Base-by-base conservation (phyloP, 2,329 filamentous ascomycete species). In the Fusarium sp. region DNA sequence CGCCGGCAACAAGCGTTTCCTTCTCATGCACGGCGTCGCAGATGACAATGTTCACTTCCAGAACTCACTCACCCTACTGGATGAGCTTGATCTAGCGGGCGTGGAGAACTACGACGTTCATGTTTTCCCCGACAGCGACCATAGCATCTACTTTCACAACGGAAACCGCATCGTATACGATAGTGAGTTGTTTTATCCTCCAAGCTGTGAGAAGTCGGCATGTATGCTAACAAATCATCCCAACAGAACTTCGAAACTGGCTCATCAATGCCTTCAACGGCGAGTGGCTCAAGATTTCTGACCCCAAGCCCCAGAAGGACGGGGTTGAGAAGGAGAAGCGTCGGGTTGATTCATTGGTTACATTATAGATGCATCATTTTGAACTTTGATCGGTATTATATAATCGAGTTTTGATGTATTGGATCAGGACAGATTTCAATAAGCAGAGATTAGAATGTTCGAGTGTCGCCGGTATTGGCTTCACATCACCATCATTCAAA, bases 21-120 rank as follows among this genome's bases (percentile, higher is more conserved):
- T 99, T 35, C 75, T 99, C 69, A 97, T 98, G 91, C 95, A 99
- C 73, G 95, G 95, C 66, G 86, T 93, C n/a, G 90, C 91, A 8
- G 95, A 99, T 71, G 95, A 99, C 76, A 99, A 99, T 70, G 95
- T 99, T 11, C 96, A 99, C 75, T 88, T 97, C 76, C 96, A 99
- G 76, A 98, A 96, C 75, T 93, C 93, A 1, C 83, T 98, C 54
- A 91, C 88, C 2, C 78, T 99, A 60, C 81, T 99, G 42, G 96
- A 99, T 74, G 89, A 88, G 68, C 82, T 99, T 39, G 92, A 99
- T 77, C 71, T 96, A 48, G 88, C 82, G 1, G 85, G 87, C 11
- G 85, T 97, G 4, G 88, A 94, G 75, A 99, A 99, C 71, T 99
- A 98, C 70, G 95, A 99, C 72, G 87, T 99, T 11, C 94, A 98